Evolutionary conservation across 208 protist species (phyloP).

Genomic region (Hexamita inflata): DNA sequence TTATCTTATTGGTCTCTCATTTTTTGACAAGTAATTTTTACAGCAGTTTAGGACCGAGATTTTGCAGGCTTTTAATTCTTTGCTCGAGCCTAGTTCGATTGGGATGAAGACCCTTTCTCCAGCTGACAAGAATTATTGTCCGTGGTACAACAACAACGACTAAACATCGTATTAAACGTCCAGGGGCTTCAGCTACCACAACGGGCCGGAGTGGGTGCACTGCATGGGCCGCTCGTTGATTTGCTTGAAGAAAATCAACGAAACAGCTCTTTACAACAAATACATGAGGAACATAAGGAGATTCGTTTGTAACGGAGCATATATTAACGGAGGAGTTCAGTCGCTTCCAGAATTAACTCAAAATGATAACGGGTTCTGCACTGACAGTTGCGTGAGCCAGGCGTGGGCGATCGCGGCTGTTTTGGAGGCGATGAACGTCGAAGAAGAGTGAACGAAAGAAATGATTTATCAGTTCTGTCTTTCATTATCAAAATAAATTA

Average conservation of each 20-base stretch:
- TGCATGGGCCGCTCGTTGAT: not conserved
- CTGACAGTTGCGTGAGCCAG: slow-evolving; percentile 30
- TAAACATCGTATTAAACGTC: slow-evolving; percentile 37
- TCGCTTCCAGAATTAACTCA: slow-evolving; percentile 36
- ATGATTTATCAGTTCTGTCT: too few species aligned
- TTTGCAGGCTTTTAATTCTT: too few species aligned
- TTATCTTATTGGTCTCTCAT: slow-evolving; percentile 23
- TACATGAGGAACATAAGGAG: not conserved
- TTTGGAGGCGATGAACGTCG: slow-evolving; percentile 2
- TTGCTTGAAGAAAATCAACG: not conserved
- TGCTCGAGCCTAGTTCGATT: too few species aligned
- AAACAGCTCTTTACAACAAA: not conserved
- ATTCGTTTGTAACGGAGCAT: not conserved
- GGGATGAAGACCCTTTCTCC: slow-evolving; percentile 58
- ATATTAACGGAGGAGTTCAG: not conserved
- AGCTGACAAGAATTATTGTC: slow-evolving; percentile 42
- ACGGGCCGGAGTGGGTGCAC: slow-evolving; percentile 49
- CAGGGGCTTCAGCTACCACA: slow-evolving; percentile 59
- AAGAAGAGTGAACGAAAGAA: too few species aligned
- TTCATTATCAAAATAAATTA: too few species aligned
- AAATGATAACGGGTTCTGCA: slow-evolving; percentile 26
- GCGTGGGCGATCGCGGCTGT: slow-evolving; percentile 31
- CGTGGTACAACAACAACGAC: slow-evolving; percentile 52
- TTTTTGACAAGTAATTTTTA: slow-evolving; percentile 13
- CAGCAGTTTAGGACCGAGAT: slow-evolving; percentile 26